Conservation (phyloP, 345 rosid genomes). For the Lepidium sativum region DNA sequence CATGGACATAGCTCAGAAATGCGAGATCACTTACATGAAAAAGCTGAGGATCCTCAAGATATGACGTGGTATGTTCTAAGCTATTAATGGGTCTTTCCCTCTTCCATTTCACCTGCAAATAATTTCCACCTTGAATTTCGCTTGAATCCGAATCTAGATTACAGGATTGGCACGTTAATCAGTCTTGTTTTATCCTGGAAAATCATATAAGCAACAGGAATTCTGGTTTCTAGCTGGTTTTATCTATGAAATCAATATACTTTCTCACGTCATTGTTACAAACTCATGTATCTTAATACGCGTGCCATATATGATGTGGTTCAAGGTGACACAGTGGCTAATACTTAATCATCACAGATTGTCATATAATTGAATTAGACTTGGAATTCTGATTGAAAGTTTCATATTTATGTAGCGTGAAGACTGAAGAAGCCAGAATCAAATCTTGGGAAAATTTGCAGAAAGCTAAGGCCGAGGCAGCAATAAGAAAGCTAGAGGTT, state of each 20-base stretch:
- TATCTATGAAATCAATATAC: not conserved
- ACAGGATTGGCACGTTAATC: not conserved
- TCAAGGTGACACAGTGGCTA: not conserved
- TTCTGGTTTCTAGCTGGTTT: not conserved
- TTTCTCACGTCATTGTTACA: not conserved
- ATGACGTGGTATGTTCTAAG: slow-evolving; percentile 64
- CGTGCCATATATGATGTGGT: not conserved
- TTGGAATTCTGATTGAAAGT: not conserved
- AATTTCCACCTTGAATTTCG: not conserved
- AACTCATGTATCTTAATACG: not conserved
- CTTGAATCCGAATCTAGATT: not conserved
- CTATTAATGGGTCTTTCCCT: slow-evolving; percentile 43
- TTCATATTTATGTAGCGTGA: slow-evolving; percentile 36
- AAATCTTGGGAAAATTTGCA: slow-evolving; percentile 96
- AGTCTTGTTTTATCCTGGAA: not conserved
- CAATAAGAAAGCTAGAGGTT: slow-evolving; percentile 93
- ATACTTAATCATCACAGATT: not conserved
- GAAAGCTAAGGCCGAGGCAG: slow-evolving; percentile 97
- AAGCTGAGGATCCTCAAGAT: slow-evolving; percentile 36
- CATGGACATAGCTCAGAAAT: slow-evolving; percentile 46
- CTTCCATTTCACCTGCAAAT: not conserved
- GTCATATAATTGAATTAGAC: not conserved
- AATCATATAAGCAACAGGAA: not conserved
- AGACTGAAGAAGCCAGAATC: slow-evolving; percentile 87
- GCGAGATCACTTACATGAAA: slow-evolving; percentile 66